Conservation (phyloP, 257 asterid species). For the Salvia miltiorrhiza region DNA sequence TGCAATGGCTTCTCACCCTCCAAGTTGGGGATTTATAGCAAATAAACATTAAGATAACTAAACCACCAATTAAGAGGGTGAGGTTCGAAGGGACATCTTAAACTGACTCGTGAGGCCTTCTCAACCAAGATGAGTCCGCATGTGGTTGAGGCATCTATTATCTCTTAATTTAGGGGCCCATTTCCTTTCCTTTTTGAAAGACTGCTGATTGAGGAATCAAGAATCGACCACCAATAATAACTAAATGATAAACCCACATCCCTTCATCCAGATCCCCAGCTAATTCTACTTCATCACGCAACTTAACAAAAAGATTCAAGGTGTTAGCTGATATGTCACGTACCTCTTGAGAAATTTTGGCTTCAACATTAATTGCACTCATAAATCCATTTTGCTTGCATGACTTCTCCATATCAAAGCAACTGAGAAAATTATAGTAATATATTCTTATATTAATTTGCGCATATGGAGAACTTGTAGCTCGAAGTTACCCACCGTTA, state of each 20-base stretch:
- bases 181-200: slow-evolving; percentile 21
- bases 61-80: background rate
- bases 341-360: slow-evolving; percentile 14
- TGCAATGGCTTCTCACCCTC: slow-evolving; percentile 4
- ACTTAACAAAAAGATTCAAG: slow-evolving; percentile 3
- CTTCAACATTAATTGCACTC: slow-evolving; percentile 24
- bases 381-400: slow-evolving; percentile 19
- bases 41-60: background rate
- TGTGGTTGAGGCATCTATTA: slow-evolving; percentile 34
- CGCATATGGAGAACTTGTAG: background rate
- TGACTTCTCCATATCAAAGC: background rate
- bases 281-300: slow-evolving; percentile 5
- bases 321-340: slow-evolving; percentile 31
- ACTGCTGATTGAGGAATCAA: slow-evolving; percentile 14
- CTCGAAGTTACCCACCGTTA: background rate
- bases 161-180: slow-evolving; percentile 32
- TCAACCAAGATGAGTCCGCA: slow-evolving; percentile 17
- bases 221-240: slow-evolving; percentile 13
- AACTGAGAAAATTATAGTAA: background rate
- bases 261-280: slow-evolving; percentile 1
- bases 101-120: slow-evolving; percentile 25
- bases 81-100: slow-evolving; percentile 18
- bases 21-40: slow-evolving; percentile 25
- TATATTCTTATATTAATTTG: background rate
- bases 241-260: slow-evolving; percentile 7